Percentiles rank a stretch among this genome's conserved stretches.
These are phyloP conservation scores for Solanum infundibuliforme DNA, from an alignment of 257 asterid species.

Conservation along the genomic window DNA sequence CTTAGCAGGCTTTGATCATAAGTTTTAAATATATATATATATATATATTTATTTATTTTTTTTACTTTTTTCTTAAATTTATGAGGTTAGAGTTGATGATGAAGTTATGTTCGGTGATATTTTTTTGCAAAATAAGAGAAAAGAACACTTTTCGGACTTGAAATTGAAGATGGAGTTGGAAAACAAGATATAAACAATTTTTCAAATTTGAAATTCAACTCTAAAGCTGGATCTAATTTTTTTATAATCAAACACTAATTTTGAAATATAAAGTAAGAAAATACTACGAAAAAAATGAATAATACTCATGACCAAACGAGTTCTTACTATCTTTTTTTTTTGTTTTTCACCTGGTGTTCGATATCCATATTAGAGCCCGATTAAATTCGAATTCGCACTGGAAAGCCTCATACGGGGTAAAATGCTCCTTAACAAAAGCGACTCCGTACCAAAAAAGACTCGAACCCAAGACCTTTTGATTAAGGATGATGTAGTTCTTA, in stretches of 20 bases:
- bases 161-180: not conserved
- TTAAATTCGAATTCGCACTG: not conserved
- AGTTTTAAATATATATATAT: no score
- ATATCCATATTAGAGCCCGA: rapidly evolving
- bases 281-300: not conserved
- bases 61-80: no score
- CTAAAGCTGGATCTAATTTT: not conserved
- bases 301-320: not conserved
- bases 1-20: not conserved
- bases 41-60: no score
- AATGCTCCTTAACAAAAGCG: no score
- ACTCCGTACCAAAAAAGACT: not conserved
- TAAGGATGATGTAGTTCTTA: not conserved
- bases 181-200: not conserved
- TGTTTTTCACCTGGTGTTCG: rapidly evolving
- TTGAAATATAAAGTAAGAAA: not conserved
- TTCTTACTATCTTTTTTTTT: not conserved
- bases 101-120: not conserved
- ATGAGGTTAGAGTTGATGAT: not conserved
- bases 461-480: not conserved
- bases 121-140: not conserved
- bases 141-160: not conserved
- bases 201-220: not conserved
- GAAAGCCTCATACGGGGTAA: rapidly evolving
- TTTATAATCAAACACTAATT: not conserved